A percentile compares a stretch with the other conserved stretches of the same genome.
phyloP scores from a whole-genome alignment of 2,329 filamentous ascomycete genomes.

The Cordyceps tenuipes region DNA sequence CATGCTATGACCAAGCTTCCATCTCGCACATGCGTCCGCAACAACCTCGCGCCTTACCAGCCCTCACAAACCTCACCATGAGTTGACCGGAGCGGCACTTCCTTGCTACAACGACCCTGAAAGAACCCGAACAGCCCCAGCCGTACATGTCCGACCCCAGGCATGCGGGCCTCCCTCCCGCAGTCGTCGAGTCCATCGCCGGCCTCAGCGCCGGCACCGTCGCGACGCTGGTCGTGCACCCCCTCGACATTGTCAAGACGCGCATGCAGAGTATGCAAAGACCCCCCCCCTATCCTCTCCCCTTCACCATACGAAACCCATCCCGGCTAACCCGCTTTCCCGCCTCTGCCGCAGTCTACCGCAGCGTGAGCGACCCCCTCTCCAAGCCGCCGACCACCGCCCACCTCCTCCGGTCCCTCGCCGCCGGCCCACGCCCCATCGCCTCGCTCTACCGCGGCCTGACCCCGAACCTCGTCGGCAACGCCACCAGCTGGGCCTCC shows the following conservation, averaged over 20 bases:
- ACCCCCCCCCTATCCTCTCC: not conserved
- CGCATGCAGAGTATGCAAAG: slow-evolving; percentile 68
- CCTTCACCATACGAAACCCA: not conserved
- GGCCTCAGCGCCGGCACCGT: slow-evolving; percentile 83
- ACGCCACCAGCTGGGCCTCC: slow-evolving; percentile 80
- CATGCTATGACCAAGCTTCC: not conserved
- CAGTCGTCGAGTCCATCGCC: slow-evolving; percentile 76
- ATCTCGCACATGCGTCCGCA: not conserved
- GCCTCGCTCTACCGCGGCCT: slow-evolving; percentile 80
- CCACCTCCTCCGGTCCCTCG: slow-evolving; percentile 43
- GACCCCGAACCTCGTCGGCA: slow-evolving; percentile 83
- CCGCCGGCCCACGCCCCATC: slow-evolving; percentile 45
- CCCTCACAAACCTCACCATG: not conserved
- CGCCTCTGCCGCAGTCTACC: slow-evolving; percentile 36
- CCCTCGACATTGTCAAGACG: slow-evolving; percentile 93
- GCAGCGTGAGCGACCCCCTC: slow-evolving; percentile 30
- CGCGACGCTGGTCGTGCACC: slow-evolving; percentile 81
- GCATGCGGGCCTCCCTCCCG: slow-evolving; percentile 60
- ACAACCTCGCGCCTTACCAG: not conserved
- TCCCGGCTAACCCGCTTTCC: not conserved
- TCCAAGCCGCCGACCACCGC: slow-evolving; percentile 38
- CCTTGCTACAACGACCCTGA: not conserved
- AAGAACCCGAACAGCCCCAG: not conserved
- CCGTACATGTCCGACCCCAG: slow-evolving; percentile 39
- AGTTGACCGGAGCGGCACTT: not conserved